phyloP scores from a whole-genome alignment of 2,329 filamentous ascomycete genomes.

The Talaromyces sp. region DNA sequence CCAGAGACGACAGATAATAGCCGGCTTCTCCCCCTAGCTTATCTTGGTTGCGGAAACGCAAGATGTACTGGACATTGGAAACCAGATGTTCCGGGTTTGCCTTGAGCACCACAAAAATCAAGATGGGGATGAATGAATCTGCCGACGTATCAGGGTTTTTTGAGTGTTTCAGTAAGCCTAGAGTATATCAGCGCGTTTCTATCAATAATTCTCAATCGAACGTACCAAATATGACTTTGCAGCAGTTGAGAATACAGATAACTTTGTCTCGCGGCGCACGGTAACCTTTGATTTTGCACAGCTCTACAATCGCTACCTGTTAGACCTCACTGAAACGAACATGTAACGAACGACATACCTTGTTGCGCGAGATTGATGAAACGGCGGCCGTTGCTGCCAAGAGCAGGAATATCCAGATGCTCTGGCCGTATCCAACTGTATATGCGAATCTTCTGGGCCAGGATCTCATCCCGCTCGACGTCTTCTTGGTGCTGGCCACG shows the following conservation, averaged over 20 bases:
- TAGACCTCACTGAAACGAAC: background rate
- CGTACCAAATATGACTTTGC: constrained; percentile 96
- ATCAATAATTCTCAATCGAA: background rate
- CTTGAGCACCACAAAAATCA: constrained; percentile 93
- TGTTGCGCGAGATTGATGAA: constrained; percentile 88
- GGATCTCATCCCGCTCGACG: constrained; percentile 90
- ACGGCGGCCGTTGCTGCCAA: constrained; percentile 78
- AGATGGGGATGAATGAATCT: constrained; percentile 87
- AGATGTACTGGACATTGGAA: constrained; percentile 96
- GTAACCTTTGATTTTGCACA: constrained; percentile 94
- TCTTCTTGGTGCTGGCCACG: constrained; percentile 96
- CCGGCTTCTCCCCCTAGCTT: constrained; percentile 96
- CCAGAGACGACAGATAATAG: constrained; percentile 92
- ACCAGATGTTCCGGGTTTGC: constrained; percentile 93
- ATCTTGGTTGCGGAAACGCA: constrained; percentile 94
- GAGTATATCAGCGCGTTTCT: background rate
- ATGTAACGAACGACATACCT: constrained; percentile 43
- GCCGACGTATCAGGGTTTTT: constrained; percentile 85
- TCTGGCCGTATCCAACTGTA: constrained; percentile 93
- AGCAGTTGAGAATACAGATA: constrained; percentile 96
- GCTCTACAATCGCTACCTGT: constrained; percentile 48
- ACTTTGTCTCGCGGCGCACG: constrained; percentile 97
- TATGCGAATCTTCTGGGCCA: constrained; percentile 93
- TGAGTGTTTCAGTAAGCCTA: constrained; percentile 80
- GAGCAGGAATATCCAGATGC: constrained; percentile 83